Evolutionary conservation across 805 yeast species (phyloP).

Genomic region (Starmerella ratchasimensis): DNA sequence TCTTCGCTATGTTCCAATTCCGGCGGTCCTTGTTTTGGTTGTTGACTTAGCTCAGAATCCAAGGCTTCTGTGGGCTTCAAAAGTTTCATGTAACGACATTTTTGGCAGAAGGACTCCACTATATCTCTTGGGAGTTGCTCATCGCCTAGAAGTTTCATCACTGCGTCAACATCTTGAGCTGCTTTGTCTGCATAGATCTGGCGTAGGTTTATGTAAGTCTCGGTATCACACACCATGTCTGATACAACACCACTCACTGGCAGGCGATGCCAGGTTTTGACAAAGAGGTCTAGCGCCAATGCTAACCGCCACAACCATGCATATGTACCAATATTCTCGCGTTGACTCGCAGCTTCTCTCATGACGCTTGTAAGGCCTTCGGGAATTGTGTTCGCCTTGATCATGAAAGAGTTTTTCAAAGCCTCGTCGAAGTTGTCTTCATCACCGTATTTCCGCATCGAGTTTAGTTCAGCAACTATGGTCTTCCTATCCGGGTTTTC

Average conservation of each 20-base stretch:
- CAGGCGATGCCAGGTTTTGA: conserved; percentile 24
- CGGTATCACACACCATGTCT: conserved; percentile 76
- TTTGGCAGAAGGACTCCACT: conserved; percentile 44
- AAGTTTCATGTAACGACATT: conserved; percentile 27
- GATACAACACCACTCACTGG: conserved; percentile 64
- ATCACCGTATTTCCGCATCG: conserved; percentile 29
- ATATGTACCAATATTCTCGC: not conserved
- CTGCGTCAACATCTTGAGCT: conserved; percentile 31
- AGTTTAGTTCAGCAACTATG: conserved; percentile 27
- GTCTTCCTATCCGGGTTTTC: conserved; percentile 32
- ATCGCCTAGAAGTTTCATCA: conserved; percentile 25
- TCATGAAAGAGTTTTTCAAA: conserved; percentile 32
- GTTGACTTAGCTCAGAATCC: too few relatives aligned
- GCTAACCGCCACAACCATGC: conserved; percentile 59
- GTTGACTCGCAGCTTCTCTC: not conserved
- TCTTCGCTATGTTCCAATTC: not conserved
- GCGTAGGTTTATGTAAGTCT: conserved; percentile 45
- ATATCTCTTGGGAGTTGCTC: conserved; percentile 15
- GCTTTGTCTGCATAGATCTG: conserved; percentile 45
- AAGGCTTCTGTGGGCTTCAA: not conserved
- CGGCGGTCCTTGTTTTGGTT: too few relatives aligned
- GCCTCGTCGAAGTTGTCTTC: conserved; percentile 44
- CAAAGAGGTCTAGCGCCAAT: conserved; percentile 41
- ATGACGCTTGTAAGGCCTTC: conserved; percentile 10
- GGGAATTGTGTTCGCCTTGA: conserved; percentile 25